Evolutionary conservation across 345 rosid genomes (phyloP).

Genomic region (Rhodamnia rubescens): DNA sequence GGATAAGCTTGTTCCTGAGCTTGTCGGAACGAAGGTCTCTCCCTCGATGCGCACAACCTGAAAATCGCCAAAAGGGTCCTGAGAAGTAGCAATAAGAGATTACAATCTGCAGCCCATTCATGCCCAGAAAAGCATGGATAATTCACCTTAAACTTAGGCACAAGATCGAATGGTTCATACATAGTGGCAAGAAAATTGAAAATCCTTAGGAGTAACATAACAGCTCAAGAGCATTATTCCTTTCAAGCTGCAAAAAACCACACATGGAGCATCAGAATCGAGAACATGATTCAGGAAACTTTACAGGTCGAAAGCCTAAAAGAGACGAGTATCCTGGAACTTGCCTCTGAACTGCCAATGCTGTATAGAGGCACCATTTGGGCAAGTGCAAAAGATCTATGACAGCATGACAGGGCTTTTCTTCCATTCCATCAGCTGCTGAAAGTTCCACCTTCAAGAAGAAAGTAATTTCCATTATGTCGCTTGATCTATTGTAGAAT

Average conservation of each 20-base stretch:
- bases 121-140: background rate
- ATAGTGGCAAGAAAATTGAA: background rate
- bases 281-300: background rate
- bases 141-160: background rate
- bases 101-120: background rate
- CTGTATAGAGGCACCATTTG: slow-evolving; percentile 29
- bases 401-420: slow-evolving; percentile 24
- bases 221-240: slow-evolving; percentile 61
- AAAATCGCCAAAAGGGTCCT: background rate
- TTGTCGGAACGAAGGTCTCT: slow-evolving; percentile 62
- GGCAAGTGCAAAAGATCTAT: slow-evolving; percentile 43
- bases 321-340: background rate
- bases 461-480: background rate
- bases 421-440: slow-evolving; percentile 30
- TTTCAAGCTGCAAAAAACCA: slow-evolving; percentile 36
- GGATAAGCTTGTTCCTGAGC: slow-evolving; percentile 28
- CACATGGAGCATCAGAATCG: slow-evolving; percentile 1
- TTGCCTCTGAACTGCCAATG: slow-evolving; percentile 71
- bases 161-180: too few relatives aligned
- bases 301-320: background rate
- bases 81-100: background rate
- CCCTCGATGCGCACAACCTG: slow-evolving; percentile 43
- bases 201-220: slow-evolving; percentile 15
- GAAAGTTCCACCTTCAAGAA: slow-evolving; percentile 38
- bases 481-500: background rate